Evolutionary conservation across 805 yeast species (phyloP), one percentile per base, ranked within the genome.

Genomic region (Starmerella powellii): DNA sequence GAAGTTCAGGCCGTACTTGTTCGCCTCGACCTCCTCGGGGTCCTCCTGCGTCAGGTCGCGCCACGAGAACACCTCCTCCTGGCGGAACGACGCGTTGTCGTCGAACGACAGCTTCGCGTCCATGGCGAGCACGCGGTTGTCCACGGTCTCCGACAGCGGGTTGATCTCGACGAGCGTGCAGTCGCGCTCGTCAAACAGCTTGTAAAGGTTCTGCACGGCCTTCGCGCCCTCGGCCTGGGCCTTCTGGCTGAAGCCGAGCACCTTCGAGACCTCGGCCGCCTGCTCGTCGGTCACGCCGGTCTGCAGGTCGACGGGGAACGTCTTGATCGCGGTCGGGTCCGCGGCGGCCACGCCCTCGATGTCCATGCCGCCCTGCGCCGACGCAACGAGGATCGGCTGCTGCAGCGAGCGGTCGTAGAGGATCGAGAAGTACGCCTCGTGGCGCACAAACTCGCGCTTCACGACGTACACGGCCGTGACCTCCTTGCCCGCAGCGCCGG

Each of bases 331-430:
- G 44, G 74, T 76, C 41, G 99, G 99, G 64, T 75, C 79, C 56
- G 73, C 76, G 54, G 78, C 79, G 48, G 98, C 99, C 55, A 91
- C 97, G 63, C 94, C 95, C 73, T 91, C 99, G 60, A 91, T 91
- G 70, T 91, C 95, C 94, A 91, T 87, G 72, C 99, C 99, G 71
- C 99, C 99, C 70, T 91, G 91, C 50, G 93, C 71, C 27, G 96
- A 86, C 38, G 95, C 95, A 51, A 91, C 95, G 60, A 91, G 82
- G 68, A 91, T 72, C 47, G 97, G 95, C 54, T 74, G 70, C 67
- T 87, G 94, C 53, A 80, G 74, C 55, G 78, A 74, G 71, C 99
- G 85, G 73, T 91, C 97, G 81, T 87, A 75, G 55, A 91, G 73
- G 55, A 91, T 85, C 49, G 96, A 94, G 54, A 91, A 67, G 68